These are phyloP conservation scores for Dunaliella primolecta DNA, from an alignment of 139 green algal genomes.

Conservation along the genomic window DNA sequence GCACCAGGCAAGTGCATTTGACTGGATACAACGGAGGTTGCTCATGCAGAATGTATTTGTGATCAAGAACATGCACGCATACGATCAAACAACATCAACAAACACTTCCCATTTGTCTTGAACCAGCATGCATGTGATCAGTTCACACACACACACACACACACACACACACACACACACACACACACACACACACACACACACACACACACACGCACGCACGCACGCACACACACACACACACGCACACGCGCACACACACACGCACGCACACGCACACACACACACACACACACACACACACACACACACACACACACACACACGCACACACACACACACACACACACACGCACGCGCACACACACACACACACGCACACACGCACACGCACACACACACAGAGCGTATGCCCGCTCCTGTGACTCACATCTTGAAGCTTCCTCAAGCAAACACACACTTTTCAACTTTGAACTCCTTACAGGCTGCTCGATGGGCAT, in stretches of 20 bases:
- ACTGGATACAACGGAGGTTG: no score
- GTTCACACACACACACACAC: no score
- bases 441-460: not conserved
- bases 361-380: not conserved
- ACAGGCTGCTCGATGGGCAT: constrained; percentile 65
- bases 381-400: not conserved
- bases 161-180: no score
- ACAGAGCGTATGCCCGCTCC: no score
- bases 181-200: constrained; percentile 15
- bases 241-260: not conserved
- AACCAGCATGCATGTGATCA: no score
- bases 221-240: constrained; percentile 1
- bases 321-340: not conserved
- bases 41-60: no score
- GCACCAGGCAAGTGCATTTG: constrained; percentile 6
- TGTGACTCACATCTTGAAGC: no score
- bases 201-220: constrained; percentile 15
- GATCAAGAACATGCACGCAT: no score
- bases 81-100: no score
- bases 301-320: not conserved
- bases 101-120: no score
- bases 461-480: not conserved
- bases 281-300: not conserved
- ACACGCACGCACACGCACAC: not conserved
- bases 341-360: not conserved